phyloP scores from a whole-genome alignment of 1,284 basidiomycete genomes.

The Naganishia albida region DNA sequence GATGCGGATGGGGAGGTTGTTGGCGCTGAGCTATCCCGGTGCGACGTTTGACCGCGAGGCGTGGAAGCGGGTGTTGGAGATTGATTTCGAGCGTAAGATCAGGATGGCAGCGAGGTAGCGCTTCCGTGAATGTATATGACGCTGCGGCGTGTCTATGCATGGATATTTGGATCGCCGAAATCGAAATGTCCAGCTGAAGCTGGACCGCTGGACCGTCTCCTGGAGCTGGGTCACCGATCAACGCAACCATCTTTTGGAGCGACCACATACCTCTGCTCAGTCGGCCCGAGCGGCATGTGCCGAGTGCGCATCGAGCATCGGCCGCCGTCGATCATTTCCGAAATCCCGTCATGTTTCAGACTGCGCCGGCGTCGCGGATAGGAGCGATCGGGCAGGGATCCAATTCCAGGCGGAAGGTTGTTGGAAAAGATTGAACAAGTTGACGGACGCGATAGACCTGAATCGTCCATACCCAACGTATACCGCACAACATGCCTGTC shows the following conservation, averaged over 20 bases:
- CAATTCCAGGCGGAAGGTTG: too few species aligned
- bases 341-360: neutral
- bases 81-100: conserved; percentile 42
- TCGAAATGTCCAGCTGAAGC: too few species aligned
- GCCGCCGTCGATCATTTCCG: neutral
- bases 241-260: neutral
- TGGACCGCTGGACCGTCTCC: too few species aligned
- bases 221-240: too few species aligned
- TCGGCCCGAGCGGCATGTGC: neutral
- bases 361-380: neutral
- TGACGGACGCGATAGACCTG: neutral
- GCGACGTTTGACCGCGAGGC: conserved; percentile 38
- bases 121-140: too few species aligned
- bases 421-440: neutral
- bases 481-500: conserved; percentile 39
- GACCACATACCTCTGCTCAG: neutral
- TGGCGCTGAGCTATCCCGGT: conserved; percentile 44
- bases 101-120: conserved; percentile 30
- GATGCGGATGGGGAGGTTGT: conserved; percentile 49
- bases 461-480: neutral
- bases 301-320: neutral
- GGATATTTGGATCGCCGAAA: too few species aligned
- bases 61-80: conserved; percentile 42
- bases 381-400: too few species aligned
- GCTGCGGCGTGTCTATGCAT: too few species aligned